These are phyloP conservation scores for Amoeboradix gromovi DNA, from an alignment of 371 early-diverging fungal genomes.

Conservation along the genomic window DNA sequence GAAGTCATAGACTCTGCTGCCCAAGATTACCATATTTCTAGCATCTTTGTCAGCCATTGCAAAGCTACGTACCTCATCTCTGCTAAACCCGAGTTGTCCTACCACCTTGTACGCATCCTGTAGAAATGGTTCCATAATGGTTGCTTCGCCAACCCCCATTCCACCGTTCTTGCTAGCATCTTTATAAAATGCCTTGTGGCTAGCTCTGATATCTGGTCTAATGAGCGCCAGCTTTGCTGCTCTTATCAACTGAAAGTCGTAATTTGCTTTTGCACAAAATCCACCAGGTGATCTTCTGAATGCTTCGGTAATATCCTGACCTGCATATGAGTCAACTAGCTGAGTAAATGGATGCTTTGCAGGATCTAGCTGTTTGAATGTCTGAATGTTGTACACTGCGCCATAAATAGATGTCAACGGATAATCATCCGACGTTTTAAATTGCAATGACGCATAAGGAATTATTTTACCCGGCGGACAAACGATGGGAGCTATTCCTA, in stretches of 20 bases:
- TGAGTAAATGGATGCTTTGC: neutral
- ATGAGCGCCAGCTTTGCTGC: neutral
- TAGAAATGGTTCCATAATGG: neutral
- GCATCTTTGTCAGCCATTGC: neutral
- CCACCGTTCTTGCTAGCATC: neutral
- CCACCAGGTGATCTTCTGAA: neutral
- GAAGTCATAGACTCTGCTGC: neutral
- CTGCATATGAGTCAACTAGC: neutral
- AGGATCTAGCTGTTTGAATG: neutral
- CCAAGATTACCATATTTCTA: neutral
- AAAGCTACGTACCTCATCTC: neutral
- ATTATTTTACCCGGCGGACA: conserved; percentile 53
- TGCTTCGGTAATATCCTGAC: neutral
- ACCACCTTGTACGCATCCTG: neutral
- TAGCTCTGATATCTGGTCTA: neutral
- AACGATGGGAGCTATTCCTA: conserved; percentile 47
- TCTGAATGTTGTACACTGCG: neutral
- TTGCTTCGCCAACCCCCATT: neutral
- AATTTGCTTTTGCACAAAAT: neutral
- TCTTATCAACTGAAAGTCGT: neutral
- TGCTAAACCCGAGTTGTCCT: neutral
- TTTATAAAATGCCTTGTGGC: neutral
- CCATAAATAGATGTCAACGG: neutral
- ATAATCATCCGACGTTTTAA: conserved; percentile 5
- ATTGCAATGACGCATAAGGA: conserved; percentile 10